These are phyloP conservation scores for Alternaria atra DNA, from an alignment of 2,329 filamentous ascomycete genomes.

Conservation along the genomic window DNA sequence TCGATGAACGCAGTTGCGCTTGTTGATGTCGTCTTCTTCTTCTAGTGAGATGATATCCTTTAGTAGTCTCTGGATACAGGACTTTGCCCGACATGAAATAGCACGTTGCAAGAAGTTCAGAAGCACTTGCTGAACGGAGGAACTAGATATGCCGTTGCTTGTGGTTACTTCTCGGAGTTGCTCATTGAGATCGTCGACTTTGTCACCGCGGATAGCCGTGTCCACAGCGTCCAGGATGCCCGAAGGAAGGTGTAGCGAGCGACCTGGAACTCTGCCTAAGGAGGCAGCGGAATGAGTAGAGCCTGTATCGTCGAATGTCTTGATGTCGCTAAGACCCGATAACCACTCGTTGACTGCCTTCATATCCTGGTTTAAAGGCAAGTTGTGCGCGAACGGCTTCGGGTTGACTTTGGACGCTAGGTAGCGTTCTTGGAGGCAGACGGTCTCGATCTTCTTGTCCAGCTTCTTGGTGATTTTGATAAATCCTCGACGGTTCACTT, in stretches of 20 bases:
- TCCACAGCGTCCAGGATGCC: constrained; percentile 76
- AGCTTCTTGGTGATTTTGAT: constrained; percentile 99
- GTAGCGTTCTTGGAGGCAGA: constrained; percentile 83
- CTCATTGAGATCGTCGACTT: constrained; percentile 64
- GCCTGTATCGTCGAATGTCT: constrained; percentile 76
- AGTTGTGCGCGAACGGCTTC: constrained; percentile 83
- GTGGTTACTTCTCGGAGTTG: constrained; percentile 68
- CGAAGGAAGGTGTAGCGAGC: constrained; percentile 75
- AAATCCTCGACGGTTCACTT: constrained; percentile 94
- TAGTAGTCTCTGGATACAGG: constrained; percentile 77
- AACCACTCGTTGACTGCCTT: constrained; percentile 89
- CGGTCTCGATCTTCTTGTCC: constrained; percentile 87
- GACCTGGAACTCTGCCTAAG: constrained; percentile 77
- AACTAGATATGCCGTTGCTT: constrained; percentile 57
- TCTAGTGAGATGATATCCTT: constrained; percentile 75
- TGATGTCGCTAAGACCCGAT: constrained; percentile 79
- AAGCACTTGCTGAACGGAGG: constrained; percentile 71
- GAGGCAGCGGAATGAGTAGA: constrained; percentile 76
- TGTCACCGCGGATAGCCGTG: constrained; percentile 73
- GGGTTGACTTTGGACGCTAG: constrained; percentile 90
- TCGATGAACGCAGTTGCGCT: constrained; percentile 90
- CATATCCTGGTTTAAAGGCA: constrained; percentile 65
- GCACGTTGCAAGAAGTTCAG: constrained; percentile 81
- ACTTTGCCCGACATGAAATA: constrained; percentile 73
- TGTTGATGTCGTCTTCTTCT: constrained; percentile 91